phyloP scores from a whole-genome alignment of 768 basidiomycete genomes.

The Suillus luteus region DNA sequence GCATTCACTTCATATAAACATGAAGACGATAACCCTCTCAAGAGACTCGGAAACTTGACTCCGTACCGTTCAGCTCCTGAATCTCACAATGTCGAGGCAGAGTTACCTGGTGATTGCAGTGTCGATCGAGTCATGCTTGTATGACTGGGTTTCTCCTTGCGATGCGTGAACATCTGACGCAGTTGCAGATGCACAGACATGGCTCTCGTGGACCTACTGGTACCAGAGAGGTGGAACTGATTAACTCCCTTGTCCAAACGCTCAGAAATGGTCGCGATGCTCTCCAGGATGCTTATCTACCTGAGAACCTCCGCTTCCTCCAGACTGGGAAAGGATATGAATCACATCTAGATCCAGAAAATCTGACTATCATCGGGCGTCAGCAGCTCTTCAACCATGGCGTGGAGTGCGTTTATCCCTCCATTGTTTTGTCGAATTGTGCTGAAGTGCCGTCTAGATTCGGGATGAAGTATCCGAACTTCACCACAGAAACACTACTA shows the following conservation, averaged over 20 bases:
- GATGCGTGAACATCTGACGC: not conserved
- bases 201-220: conserved; percentile 40
- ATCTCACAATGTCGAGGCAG: conserved; percentile 24
- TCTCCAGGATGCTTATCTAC: conserved; percentile 33
- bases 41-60: conserved; percentile 32
- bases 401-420: conserved; percentile 30
- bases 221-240: conserved; percentile 28
- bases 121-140: conserved; percentile 39
- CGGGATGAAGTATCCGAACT: conserved; percentile 24
- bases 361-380: conserved; percentile 40
- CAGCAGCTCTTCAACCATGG: conserved; percentile 43
- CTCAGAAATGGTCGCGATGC: conserved; percentile 29
- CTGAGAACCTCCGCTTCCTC: conserved; percentile 38
- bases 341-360: conserved; percentile 35
- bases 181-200: conserved; percentile 41
- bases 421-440: not conserved
- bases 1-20: not conserved
- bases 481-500: conserved; percentile 21
- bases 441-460: conserved; percentile 16
- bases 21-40: not conserved
- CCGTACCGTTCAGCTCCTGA: conserved; percentile 33
- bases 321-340: conserved; percentile 34
- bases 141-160: not conserved
- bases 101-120: conserved; percentile 33
- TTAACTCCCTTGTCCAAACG: conserved; percentile 35